These are phyloP conservation scores for Fusarium sp. DNA, from an alignment of 2,329 filamentous ascomycete species.

Conservation along the genomic window DNA sequence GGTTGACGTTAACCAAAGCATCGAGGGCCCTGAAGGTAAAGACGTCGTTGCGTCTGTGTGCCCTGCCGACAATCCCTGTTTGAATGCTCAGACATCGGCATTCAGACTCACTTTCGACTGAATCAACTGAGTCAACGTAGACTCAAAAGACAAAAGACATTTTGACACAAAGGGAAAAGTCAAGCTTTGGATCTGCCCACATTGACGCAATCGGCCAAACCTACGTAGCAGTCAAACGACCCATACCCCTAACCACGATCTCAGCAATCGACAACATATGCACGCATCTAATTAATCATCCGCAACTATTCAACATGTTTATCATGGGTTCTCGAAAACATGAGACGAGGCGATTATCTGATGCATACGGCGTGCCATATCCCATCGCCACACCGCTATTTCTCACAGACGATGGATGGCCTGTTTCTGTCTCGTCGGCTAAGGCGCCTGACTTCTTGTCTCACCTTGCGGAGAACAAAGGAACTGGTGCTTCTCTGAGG, in stretches of 20 bases:
- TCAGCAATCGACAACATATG: slow-evolving; percentile 15
- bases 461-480: slow-evolving; percentile 44
- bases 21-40: slow-evolving; percentile 26
- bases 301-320: slow-evolving; percentile 7
- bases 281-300: slow-evolving; percentile 20
- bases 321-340: slow-evolving; percentile 28
- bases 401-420: slow-evolving; percentile 26
- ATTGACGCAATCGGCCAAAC: slow-evolving; percentile 34
- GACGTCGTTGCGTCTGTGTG: slow-evolving; percentile 29
- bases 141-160: slow-evolving; percentile 15
- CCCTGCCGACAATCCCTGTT: slow-evolving; percentile 30
- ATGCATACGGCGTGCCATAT: slow-evolving; percentile 35
- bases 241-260: slow-evolving; percentile 9
- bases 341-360: slow-evolving; percentile 40
- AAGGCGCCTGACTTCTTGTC: slow-evolving; percentile 40
- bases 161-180: slow-evolving; percentile 14
- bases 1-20: slow-evolving; percentile 23
- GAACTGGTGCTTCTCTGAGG: neutral
- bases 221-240: slow-evolving; percentile 8
- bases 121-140: slow-evolving; percentile 16
- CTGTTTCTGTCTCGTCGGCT: slow-evolving; percentile 38
- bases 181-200: slow-evolving; percentile 18
- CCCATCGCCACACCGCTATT: slow-evolving; percentile 45
- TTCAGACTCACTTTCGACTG: slow-evolving; percentile 20
- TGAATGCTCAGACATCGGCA: slow-evolving; percentile 32